Conservation (phyloP, 2,329 filamentous ascomycete species). For the Apiospora arundinis region DNA sequence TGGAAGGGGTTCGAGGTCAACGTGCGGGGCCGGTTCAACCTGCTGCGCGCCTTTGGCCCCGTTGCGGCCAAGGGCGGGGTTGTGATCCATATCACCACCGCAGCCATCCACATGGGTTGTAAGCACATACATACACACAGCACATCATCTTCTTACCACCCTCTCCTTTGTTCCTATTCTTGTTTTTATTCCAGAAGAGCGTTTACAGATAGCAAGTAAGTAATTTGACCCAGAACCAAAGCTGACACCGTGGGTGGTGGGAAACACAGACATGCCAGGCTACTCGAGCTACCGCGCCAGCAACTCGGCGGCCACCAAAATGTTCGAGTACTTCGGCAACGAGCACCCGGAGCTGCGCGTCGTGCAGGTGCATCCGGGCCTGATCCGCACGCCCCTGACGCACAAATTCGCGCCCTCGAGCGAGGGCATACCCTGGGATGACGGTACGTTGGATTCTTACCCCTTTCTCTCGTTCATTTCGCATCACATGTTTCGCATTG, state of each 20-base stretch:
- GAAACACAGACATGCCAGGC: conserved; percentile 9
- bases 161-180: neutral
- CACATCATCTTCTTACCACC: neutral
- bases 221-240: too few relatives aligned
- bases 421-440: conserved; percentile 10
- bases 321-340: conserved; percentile 27
- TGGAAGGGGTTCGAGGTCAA: conserved; percentile 37
- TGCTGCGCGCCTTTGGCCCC: conserved; percentile 32
- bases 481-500: too few relatives aligned
- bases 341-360: conserved; percentile 24
- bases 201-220: too few relatives aligned
- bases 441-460: conserved; percentile 17
- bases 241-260: too few relatives aligned
- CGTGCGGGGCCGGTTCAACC: conserved; percentile 32
- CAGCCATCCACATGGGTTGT: conserved; percentile 25
- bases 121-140: neutral
- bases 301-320: conserved; percentile 27
- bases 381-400: conserved; percentile 24
- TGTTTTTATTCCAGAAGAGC: too few relatives aligned
- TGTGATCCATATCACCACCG: conserved; percentile 35
- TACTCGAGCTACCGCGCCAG: conserved; percentile 25
- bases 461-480: too few relatives aligned
- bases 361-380: conserved; percentile 23
- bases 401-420: conserved; percentile 24
- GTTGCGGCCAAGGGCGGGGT: conserved; percentile 27